Evolutionary conservation across 768 basidiomycete genomes (phyloP), one percentile per base, ranked within the genome.

Genomic region (Agaricus blazei): DNA sequence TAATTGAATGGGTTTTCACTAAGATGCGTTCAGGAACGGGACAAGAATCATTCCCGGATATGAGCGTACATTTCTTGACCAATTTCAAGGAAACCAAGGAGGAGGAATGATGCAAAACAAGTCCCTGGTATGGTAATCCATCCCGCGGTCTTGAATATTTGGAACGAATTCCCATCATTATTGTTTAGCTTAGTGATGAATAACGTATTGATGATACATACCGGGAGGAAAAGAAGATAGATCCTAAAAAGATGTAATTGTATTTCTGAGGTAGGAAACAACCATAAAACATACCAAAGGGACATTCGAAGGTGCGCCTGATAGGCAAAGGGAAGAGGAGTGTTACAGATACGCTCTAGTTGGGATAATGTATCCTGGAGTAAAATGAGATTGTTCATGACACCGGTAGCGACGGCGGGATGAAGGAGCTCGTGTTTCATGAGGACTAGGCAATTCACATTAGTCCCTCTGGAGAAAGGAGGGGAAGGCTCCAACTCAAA

Each of bases 1-100:
- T 85, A 85, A 62, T 80, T 79, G 75, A 85, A 85, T 0, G 84
- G 83, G 62, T 85, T 84, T 66, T 85, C 83, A 61, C 82, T 84
- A 56, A 3, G 19, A 2, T 49, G 23, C 6, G 23, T 55, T 29
- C 19, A 26, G n/a, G 34, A 26, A 23, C 19, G 9, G 24, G 42
- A 12, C 38, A 44, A 36, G 19, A 28, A 19, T 24, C 5, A 51
- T 19, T 48, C 58, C 29, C 11, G 19, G 3, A 2, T 19, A 27
- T 9, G 14, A 26, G 60, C 71, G 19, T 54, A 79, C 83, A 84
- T 85, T 63, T 85, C 83, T 62, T 84, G 82, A 23, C 84, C 82
- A 52, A 85, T 85, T 62, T 85, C 83, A 27, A 87, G 74, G 76
- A 87, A 85, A 37, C 84, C 84, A 29, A 84, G 72, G 40, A 84